Percentiles rank a stretch among this genome's conserved stretches.
Evolutionary conservation across 140 eudicot genomes (phyloP).

Genomic region (Senecio squalidus): DNA sequence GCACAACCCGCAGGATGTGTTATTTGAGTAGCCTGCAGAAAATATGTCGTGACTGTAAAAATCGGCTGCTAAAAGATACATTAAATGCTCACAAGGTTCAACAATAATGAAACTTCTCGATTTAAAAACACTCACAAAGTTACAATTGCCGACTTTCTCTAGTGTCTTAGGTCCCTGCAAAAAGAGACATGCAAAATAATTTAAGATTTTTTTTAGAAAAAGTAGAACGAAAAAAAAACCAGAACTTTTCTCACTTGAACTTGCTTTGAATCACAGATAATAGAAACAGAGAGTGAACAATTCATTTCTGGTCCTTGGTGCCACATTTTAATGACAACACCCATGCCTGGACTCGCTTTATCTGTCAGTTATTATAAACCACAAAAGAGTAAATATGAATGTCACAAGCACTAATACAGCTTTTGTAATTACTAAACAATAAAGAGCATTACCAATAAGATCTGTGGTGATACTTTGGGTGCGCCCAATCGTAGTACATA

Average conservation of each 20-base stretch:
- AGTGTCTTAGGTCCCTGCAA: constrained; percentile 65
- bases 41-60: constrained; percentile 1
- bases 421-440: background rate
- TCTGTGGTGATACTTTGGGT: constrained; percentile 42
- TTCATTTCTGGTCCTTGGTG: constrained; percentile 31
- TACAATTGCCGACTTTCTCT: constrained; percentile 41
- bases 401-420: background rate
- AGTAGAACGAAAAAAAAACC: constrained; percentile 1
- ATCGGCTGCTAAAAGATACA: background rate
- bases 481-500: constrained; percentile 67
- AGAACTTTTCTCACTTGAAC: constrained; percentile 47
- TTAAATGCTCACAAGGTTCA: background rate
- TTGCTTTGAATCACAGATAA: constrained; percentile 62
- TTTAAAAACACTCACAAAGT: constrained; percentile 55
- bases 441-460: constrained; percentile 55
- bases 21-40: constrained; percentile 63
- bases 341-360: constrained; percentile 56
- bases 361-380: constrained; percentile 45
- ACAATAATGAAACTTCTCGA: constrained; percentile 1
- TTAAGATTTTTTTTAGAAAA: background rate
- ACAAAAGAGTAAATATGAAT: constrained; percentile 6
- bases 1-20: constrained; percentile 92
- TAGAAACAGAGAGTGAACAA: constrained; percentile 84
- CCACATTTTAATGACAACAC: constrained; percentile 56
- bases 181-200: background rate